phyloP scores from a whole-genome alignment of 2,329 filamentous ascomycete species.

The Setomelanomma holmii region DNA sequence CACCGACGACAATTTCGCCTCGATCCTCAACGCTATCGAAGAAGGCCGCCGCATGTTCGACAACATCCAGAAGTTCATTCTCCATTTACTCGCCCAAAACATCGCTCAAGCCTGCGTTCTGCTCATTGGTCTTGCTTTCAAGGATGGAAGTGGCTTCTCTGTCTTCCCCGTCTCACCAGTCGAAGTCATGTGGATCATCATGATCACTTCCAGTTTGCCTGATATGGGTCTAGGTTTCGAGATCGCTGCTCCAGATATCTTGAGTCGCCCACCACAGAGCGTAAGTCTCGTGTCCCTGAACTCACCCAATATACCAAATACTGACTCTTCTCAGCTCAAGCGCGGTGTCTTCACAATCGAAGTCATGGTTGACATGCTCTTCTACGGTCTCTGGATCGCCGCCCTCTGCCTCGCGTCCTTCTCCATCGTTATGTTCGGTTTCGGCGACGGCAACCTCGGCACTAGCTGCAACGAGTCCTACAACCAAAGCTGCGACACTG shows the following conservation, averaged over 20 bases:
- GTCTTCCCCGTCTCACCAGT: slow-evolving; percentile 48
- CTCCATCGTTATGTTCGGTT: slow-evolving; percentile 43
- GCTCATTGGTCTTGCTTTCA: slow-evolving; percentile 45
- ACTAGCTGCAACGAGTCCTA: slow-evolving; percentile 40
- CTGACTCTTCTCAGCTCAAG: slow-evolving; percentile 35
- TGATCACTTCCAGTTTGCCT: slow-evolving; percentile 47
- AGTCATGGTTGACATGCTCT: slow-evolving; percentile 45
- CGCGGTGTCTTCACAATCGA: slow-evolving; percentile 46
- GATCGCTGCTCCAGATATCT: slow-evolving; percentile 43
- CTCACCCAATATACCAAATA: too few species aligned
- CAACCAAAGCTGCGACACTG: slow-evolving; percentile 34
- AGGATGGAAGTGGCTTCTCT: slow-evolving; percentile 39
- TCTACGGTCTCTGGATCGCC: slow-evolving; percentile 45
- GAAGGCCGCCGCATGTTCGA: slow-evolving; percentile 56
- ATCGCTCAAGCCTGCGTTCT: slow-evolving; percentile 45
- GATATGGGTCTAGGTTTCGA: slow-evolving; percentile 47
- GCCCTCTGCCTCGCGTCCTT: slow-evolving; percentile 43
- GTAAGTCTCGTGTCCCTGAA: slow-evolving; percentile 19
- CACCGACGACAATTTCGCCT: slow-evolving; percentile 55
- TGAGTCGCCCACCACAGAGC: slow-evolving; percentile 39
- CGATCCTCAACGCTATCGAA: slow-evolving; percentile 54
- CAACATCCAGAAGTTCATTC: slow-evolving; percentile 54
- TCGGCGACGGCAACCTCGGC: slow-evolving; percentile 42
- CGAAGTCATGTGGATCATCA: slow-evolving; percentile 50
- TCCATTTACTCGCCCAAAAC: slow-evolving; percentile 43